Evolutionary conservation across 768 basidiomycete genomes (phyloP), one percentile per base, ranked within the genome.

Genomic region (Candolleomyces aberdarensis): DNA sequence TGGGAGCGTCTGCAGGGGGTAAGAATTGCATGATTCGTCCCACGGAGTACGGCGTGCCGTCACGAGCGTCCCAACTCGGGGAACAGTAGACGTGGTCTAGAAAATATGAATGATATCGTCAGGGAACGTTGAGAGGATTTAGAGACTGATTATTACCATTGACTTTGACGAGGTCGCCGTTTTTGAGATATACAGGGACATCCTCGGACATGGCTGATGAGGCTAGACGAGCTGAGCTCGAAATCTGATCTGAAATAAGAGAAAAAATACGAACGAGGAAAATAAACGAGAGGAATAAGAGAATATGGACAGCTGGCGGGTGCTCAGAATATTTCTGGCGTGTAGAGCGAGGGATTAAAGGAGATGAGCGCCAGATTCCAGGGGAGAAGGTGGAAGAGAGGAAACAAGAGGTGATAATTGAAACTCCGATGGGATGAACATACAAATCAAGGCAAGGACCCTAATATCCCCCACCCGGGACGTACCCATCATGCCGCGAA

Each of bases 11-110:
- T 72, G 89, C 86, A 10, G 92, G 88, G 39, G 91, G 89, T 17
- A 98, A 80, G 69, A 98, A 95, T 75, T 96, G 93, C 89, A 99
- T 96, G 77, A 99, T 93, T 67, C 96, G 88, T 53, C 92, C 96
- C 61, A 99, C 86, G 47, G 92, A 91, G 75, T 97, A 98, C 60
- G 97, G 96, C 62, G 94, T 94, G 68, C 94, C 93, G 71, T 97
- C 95, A 63, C 96, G 86, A 62, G 91, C 82, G 59, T 88, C 84
- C 94, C 94, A 98, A 63, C 87, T 90, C 32, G 94, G 91, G 36
- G 96, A 94, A 76, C 94, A 94, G 72, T 97, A 98, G 67, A 98
- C 96, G 78, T 98, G 95, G 75, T 98, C 96, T 97, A 67, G 70
- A 74, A 83, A 76, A 80, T 54, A 32, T 20, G 32, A 15, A 32